These are phyloP conservation scores for Peronospora destructor DNA, from an alignment of 352 stramenopile species.

Conservation along the genomic window DNA sequence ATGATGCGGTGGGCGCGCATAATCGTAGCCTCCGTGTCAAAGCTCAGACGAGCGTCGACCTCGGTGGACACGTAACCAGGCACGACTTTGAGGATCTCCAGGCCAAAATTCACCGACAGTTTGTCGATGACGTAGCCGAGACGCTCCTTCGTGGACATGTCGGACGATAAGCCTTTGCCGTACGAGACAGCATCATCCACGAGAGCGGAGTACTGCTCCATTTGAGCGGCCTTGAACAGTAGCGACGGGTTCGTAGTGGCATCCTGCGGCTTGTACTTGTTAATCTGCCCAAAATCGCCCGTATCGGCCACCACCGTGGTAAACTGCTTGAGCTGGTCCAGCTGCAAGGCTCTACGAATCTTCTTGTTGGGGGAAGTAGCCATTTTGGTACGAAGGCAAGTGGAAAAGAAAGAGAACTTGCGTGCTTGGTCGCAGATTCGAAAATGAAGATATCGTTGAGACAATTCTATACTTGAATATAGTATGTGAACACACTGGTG, in stretches of 20 bases:
- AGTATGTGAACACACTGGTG: constrained; percentile 7
- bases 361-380: constrained; percentile 69
- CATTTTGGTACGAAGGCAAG: constrained; percentile 24
- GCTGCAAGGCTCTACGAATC: constrained; percentile 63
- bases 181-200: constrained; percentile 94
- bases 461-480: constrained; percentile 20
- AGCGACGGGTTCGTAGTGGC: constrained; percentile 99
- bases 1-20: constrained; percentile 93
- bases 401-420: not conserved
- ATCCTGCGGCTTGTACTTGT: constrained; percentile 92
- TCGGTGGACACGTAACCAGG: constrained; percentile 97
- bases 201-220: constrained; percentile 93
- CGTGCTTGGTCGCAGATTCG: constrained; percentile 52
- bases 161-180: constrained; percentile 66
- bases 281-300: constrained; percentile 90
- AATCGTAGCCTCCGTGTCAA: constrained; percentile 92
- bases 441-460: constrained; percentile 41
- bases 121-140: constrained; percentile 95
- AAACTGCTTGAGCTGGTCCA: constrained; percentile 94
- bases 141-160: constrained; percentile 74
- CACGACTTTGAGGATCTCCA: constrained; percentile 95
- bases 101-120: constrained; percentile 96
- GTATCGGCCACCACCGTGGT: constrained; percentile 98
- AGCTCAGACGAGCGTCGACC: constrained; percentile 96
- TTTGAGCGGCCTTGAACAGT: constrained; percentile 95